Evolutionary conservation across 2,329 filamentous ascomycete species (phyloP).

Genomic region (Metarhizium guizhouense): DNA sequence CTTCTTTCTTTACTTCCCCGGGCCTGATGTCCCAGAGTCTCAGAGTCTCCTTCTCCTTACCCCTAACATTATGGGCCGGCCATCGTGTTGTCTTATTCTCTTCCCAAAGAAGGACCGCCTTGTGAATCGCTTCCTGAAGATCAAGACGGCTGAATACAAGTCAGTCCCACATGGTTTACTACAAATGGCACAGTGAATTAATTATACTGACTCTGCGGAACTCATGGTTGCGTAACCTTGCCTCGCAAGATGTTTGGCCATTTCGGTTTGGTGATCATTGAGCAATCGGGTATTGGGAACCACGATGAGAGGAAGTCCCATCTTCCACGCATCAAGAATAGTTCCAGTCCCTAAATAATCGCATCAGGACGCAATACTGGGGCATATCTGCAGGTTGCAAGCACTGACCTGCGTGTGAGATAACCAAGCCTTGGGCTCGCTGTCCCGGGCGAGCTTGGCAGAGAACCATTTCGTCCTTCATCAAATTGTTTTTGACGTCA

Average conservation of each 20-base stretch:
- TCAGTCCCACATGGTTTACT: neutral
- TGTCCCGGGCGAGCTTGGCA: conserved; percentile 39
- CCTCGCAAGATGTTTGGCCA: conserved; percentile 66
- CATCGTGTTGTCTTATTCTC: conserved; percentile 25
- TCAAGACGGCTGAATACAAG: conserved; percentile 15
- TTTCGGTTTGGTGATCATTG: conserved; percentile 84
- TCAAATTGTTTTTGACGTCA: conserved; percentile 22
- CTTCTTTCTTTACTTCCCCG: conserved; percentile 23
- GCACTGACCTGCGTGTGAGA: conserved; percentile 75
- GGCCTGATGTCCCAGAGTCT: conserved; percentile 27
- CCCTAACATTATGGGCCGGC: conserved; percentile 19
- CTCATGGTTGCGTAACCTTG: conserved; percentile 73
- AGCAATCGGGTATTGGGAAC: conserved; percentile 78
- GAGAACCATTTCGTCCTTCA: conserved; percentile 41
- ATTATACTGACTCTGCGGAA: conserved; percentile 45
- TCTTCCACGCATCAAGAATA: conserved; percentile 71
- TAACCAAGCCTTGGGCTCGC: conserved; percentile 58
- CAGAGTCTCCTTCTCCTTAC: conserved; percentile 8
- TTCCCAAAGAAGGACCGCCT: conserved; percentile 25
- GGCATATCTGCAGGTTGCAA: conserved; percentile 1
- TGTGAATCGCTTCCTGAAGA: conserved; percentile 27
- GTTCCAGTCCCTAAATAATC: conserved; percentile 66
- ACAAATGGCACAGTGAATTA: neutral
- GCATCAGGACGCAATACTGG: neutral
- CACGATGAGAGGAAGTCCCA: conserved; percentile 70